A percentile compares a stretch with the other conserved stretches of the same genome.
phyloP scores from a whole-genome alignment of 495 filamentous ascomycete species.

The Neurospora sp. region DNA sequence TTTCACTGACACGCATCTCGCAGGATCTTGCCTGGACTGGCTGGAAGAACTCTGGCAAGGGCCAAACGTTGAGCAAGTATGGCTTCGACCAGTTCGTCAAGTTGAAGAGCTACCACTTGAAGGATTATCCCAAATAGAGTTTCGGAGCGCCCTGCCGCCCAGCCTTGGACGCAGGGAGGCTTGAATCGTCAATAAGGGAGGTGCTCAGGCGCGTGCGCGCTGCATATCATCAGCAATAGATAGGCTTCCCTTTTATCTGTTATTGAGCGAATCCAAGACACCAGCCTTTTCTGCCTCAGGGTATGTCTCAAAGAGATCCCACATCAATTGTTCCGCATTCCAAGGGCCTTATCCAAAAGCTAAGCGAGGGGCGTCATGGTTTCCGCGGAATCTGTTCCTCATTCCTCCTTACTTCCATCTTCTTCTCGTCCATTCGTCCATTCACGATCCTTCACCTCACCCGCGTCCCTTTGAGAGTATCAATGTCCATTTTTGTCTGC shows the following conservation, averaged over 20 bases:
- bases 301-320: not conserved
- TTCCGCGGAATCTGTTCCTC: slow-evolving; percentile 2
- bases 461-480: not conserved
- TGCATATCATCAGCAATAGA: slow-evolving; percentile 3
- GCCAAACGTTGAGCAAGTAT: slow-evolving; percentile 77
- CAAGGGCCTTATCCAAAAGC: not conserved
- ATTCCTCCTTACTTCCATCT: slow-evolving; percentile 13
- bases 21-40: slow-evolving; percentile 96
- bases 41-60: slow-evolving; percentile 93
- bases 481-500: not conserved
- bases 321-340: not conserved
- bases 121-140: slow-evolving; percentile 64
- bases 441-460: not conserved
- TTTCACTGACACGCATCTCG: slow-evolving; percentile 7
- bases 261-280: not conserved
- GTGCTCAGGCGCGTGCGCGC: slow-evolving; percentile 2
- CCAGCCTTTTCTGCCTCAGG: not conserved
- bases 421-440: not conserved
- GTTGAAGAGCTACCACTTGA: slow-evolving; percentile 92
- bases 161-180: slow-evolving; percentile 9
- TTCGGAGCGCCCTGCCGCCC: slow-evolving; percentile 13
- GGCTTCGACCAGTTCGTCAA: slow-evolving; percentile 94
- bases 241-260: not conserved
- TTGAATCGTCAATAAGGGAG: slow-evolving; percentile 11
- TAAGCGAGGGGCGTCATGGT: not conserved